These are phyloP conservation scores for Pholiota molesta DNA, from an alignment of 768 basidiomycete genomes.

Conservation along the genomic window DNA sequence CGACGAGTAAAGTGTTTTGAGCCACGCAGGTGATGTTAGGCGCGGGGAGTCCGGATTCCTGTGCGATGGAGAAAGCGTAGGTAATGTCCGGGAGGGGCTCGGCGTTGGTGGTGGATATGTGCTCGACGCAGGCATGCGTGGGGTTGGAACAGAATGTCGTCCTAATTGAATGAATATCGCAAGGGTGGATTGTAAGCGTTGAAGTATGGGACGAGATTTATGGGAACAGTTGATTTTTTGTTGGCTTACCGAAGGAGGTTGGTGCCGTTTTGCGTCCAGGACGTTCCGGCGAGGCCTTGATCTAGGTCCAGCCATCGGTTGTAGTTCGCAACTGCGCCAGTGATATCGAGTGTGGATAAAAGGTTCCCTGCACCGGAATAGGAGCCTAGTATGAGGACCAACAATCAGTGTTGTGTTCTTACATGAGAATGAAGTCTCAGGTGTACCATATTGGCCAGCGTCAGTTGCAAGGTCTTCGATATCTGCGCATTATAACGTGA, in stretches of 20 bases:
- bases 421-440: neutral
- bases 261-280: constrained; percentile 57
- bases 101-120: constrained; percentile 35
- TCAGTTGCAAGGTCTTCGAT: constrained; percentile 54
- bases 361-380: constrained; percentile 69
- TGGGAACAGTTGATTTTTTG: neutral
- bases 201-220: neutral
- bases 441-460: constrained; percentile 62
- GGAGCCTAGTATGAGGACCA: constrained; percentile 48
- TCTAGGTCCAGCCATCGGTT: constrained; percentile 74
- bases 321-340: constrained; percentile 47
- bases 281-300: constrained; percentile 54
- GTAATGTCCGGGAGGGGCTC: constrained; percentile 34
- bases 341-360: constrained; percentile 48
- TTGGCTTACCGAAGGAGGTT: constrained; percentile 50
- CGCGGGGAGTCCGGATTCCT: constrained; percentile 50
- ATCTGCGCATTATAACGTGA: constrained; percentile 35
- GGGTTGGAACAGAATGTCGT: constrained; percentile 72
- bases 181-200: no score
- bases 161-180: constrained; percentile 13
- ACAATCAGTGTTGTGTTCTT: neutral
- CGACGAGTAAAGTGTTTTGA: constrained; percentile 54
- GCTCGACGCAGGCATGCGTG: constrained; percentile 61
- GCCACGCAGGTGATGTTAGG: constrained; percentile 67
- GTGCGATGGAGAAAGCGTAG: constrained; percentile 47